Conservation (phyloP, 495 filamentous ascomycete genomes). For the Penicillium pulvis region DNA sequence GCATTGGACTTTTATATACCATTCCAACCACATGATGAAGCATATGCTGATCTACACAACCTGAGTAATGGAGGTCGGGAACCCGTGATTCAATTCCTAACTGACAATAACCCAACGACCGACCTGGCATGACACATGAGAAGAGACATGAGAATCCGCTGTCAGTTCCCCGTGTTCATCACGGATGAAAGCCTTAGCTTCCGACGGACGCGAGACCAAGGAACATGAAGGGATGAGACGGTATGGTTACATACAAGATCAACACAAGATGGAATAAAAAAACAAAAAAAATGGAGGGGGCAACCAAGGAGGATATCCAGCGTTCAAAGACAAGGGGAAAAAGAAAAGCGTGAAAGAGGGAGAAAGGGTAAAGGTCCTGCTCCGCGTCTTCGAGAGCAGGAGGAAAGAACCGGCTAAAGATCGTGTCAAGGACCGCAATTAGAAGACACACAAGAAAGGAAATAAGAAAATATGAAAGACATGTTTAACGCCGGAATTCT, state of each 20-base stretch:
- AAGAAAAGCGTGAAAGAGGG: slow-evolving; percentile 18
- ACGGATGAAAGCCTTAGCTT: slow-evolving; percentile 30
- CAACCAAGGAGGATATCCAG: slow-evolving; percentile 47
- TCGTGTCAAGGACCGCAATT: slow-evolving; percentile 40
- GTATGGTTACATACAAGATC: slow-evolving; percentile 46
- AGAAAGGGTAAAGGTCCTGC: slow-evolving; percentile 30
- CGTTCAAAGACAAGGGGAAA: slow-evolving; percentile 33
- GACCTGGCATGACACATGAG: slow-evolving; percentile 49
- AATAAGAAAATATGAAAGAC: slow-evolving; percentile 33
- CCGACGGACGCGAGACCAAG: slow-evolving; percentile 35
- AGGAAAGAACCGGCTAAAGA: slow-evolving; percentile 46
- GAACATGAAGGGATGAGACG: slow-evolving; percentile 34
- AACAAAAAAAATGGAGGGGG: slow-evolving; percentile 17
- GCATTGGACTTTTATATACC: no score
- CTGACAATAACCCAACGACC: slow-evolving; percentile 43
- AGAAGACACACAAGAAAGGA: slow-evolving; percentile 26
- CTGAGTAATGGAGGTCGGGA: slow-evolving; percentile 15
- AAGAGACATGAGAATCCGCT: slow-evolving; percentile 45
- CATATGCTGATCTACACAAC: not conserved
- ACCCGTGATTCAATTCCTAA: slow-evolving; percentile 37
- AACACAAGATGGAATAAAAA: slow-evolving; percentile 20
- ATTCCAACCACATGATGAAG: no score
- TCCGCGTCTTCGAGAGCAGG: slow-evolving; percentile 44
- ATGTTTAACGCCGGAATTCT: slow-evolving; percentile 50
- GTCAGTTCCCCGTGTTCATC: slow-evolving; percentile 35